Base-by-base conservation (phyloP, 805 yeast species). In the Metschnikowia continentalis region DNA sequence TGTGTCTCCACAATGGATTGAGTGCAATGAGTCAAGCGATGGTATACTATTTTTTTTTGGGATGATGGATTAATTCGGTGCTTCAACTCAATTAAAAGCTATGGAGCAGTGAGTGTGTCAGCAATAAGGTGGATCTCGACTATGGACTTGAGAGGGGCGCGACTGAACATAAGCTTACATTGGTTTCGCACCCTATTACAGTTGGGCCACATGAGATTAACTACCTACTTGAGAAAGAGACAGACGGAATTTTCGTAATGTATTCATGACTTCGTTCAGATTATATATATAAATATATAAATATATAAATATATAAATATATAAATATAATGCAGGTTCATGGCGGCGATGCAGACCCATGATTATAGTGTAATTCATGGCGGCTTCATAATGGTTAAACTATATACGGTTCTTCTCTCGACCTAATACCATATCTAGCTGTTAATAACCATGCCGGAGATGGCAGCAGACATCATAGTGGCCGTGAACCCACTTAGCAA, bases 401-500 rank as follows among this genome's bases (percentile, higher is more conserved):
- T 39, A 39, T 39, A 17, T 22, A 39, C 42, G 13, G 17, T 20
- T 22, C 38, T 15, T 17, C 38, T 17, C n/a, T 20, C 23, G 20
- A 37, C 26, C 40, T 39, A 17, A 14, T 32, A 32, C 7, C 8
- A n/a, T 14, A 22, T 5, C 62, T 78, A 66, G 56, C 80, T 79
- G 49, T 79, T 79, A 61, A 82, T 71, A 23, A 81, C 80, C 86
- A 82, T 82, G 30, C 83, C 84, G 6, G 86, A 85, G 51, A 79
- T 78, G 48, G 80, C 77, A 30, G 85, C 84, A 3, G 83, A 76
- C 52, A 78, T 65, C 51, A 78, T 67, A 14, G 87, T 82, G 20
- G 83, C 69, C 50, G 79, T 68, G 50, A 75, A 74, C 5, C 87
- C 87, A 19, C 78, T 67, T 35, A 78, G 51, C 57, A 82, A 72